Percentiles rank a stretch among this genome's conserved stretches.
Conservation (phyloP, 495 filamentous ascomycete genomes). For the Annulohypoxylon moriforme region DNA sequence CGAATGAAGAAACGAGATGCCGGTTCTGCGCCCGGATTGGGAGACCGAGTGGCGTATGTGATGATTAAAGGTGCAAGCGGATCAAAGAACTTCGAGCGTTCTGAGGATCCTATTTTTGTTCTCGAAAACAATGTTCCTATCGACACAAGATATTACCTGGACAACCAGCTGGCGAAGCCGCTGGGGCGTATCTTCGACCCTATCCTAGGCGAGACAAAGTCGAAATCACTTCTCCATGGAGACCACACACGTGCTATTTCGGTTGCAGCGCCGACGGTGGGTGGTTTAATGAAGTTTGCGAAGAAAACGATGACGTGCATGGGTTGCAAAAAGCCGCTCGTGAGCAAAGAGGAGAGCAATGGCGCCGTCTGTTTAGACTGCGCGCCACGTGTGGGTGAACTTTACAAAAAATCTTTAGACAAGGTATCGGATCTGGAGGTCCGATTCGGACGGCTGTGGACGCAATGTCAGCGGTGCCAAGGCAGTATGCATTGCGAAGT, state of each 20-base stretch:
- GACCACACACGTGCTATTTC: conserved; percentile 93
- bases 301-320: conserved; percentile 98
- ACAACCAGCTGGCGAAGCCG: conserved; percentile 97
- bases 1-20: conserved; percentile 97
- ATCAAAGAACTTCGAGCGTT: conserved; percentile 93
- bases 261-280: conserved; percentile 87
- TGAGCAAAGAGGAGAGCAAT: conserved; percentile 77
- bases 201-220: conserved; percentile 91
- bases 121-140: conserved; percentile 98
- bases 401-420: conserved; percentile 90
- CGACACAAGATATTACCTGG: conserved; percentile 98
- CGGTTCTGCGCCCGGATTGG: conserved; percentile 92
- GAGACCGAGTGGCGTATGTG: conserved; percentile 97
- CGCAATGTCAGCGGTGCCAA: conserved; percentile 98
- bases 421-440: conserved; percentile 93
- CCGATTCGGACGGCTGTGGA: conserved; percentile 93
- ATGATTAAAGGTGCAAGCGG: conserved; percentile 92
- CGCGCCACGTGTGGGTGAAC: conserved; percentile 83
- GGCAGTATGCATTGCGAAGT: conserved; percentile 98
- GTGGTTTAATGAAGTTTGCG: conserved; percentile 97
- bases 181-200: conserved; percentile 96
- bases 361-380: conserved; percentile 92
- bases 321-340: conserved; percentile 97
- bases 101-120: conserved; percentile 96
- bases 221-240: conserved; percentile 81